Evolutionary conservation across 768 basidiomycete species (phyloP).

Genomic region (Porphyrellus cyaneotinctus): DNA sequence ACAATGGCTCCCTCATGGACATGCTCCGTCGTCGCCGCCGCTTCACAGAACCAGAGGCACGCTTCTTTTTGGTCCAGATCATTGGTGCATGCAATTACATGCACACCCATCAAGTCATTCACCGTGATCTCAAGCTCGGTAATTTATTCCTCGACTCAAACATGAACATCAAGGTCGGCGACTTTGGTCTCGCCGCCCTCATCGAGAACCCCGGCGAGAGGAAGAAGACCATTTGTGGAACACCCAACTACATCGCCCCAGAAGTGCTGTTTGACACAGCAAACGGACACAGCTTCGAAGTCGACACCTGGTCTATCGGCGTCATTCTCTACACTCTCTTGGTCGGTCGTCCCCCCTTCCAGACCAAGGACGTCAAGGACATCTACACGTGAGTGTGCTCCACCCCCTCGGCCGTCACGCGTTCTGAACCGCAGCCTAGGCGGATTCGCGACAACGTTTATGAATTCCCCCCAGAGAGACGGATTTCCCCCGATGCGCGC

Average conservation of each 20-base stretch:
- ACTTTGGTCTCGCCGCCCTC: conserved; percentile 94
- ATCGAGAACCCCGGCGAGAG: conserved; percentile 95
- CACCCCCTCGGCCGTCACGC: neutral
- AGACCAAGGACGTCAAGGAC: conserved; percentile 95
- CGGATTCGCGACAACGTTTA: conserved; percentile 94
- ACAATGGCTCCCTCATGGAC: conserved; percentile 87
- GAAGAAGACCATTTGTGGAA: conserved; percentile 99
- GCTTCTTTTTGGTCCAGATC: conserved; percentile 91
- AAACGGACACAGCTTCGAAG: conserved; percentile 97
- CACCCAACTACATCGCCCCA: conserved; percentile 98
- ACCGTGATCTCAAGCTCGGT: conserved; percentile 94
- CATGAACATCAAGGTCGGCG: conserved; percentile 96
- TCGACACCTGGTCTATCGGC: conserved; percentile 96
- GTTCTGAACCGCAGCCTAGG: conserved; percentile 36
- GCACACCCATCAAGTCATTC: conserved; percentile 95
- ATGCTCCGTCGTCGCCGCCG: conserved; percentile 82
- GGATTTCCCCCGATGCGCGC: conserved; percentile 66
- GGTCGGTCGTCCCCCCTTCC: conserved; percentile 95
- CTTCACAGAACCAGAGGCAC: conserved; percentile 88
- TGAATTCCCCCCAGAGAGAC: conserved; percentile 78
- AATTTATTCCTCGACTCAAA: conserved; percentile 88
- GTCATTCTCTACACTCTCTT: conserved; percentile 95
- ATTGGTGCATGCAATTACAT: conserved; percentile 97
- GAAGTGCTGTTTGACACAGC: conserved; percentile 95
- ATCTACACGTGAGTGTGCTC: conserved; percentile 77